phyloP scores from a whole-genome alignment of 164 flowering plant genomes.

The Berberis vulgaris region DNA sequence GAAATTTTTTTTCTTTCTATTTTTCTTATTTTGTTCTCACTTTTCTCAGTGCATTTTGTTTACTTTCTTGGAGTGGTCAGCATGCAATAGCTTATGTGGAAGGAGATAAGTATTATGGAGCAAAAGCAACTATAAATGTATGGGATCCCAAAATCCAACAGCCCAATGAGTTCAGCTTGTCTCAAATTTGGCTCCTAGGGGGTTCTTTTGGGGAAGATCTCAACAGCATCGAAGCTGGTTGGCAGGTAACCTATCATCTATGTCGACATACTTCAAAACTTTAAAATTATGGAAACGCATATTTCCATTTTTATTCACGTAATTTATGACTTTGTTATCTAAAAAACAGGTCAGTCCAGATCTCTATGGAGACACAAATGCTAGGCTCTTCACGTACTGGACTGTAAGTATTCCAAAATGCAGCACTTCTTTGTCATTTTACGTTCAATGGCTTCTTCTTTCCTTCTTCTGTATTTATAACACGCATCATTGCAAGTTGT shows the following conservation, averaged over 20 bases:
- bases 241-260: constrained; percentile 51
- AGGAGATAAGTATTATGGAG: constrained; percentile 91
- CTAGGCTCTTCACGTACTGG: constrained; percentile 92
- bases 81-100: constrained; percentile 95
- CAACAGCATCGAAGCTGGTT: constrained; percentile 94
- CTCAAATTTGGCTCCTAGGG: constrained; percentile 90
- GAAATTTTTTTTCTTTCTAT: neutral
- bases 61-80: constrained; percentile 24
- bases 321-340: constrained; percentile 1
- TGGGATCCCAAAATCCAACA: constrained; percentile 91
- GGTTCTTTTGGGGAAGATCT: constrained; percentile 77
- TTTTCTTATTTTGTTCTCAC: neutral
- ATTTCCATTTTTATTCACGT: neutral
- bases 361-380: constrained; percentile 87
- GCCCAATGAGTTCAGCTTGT: constrained; percentile 91
- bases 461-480: no score
- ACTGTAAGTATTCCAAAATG: constrained; percentile 48
- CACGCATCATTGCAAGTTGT: no score
- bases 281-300: neutral
- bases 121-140: constrained; percentile 92
- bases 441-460: no score
- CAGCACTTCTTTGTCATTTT: no score
- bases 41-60: neutral
- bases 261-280: neutral
- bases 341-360: constrained; percentile 82